phyloP scores from a whole-genome alignment of 2,329 filamentous ascomycete genomes.

The Tolypocladium album region DNA sequence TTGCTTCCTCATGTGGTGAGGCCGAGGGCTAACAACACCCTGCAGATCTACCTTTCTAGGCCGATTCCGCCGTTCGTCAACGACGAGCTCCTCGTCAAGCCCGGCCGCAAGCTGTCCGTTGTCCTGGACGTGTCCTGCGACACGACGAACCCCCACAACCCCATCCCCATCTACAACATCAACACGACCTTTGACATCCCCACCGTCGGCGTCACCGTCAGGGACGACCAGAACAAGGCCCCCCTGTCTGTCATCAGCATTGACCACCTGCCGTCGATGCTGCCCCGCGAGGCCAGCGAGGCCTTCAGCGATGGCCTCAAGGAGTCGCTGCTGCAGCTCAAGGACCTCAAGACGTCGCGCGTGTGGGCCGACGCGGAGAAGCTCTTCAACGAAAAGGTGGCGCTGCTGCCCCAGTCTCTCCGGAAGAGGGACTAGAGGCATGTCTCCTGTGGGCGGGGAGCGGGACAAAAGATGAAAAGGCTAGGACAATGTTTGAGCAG shows the following conservation, averaged over 20 bases:
- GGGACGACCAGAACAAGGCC: slow-evolving; percentile 37
- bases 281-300: slow-evolving; percentile 80
- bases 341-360: slow-evolving; percentile 58
- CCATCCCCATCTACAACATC: slow-evolving; percentile 69
- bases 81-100: slow-evolving; percentile 48
- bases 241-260: slow-evolving; percentile 75
- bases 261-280: slow-evolving; percentile 72
- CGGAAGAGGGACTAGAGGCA: not conserved
- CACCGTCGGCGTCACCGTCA: slow-evolving; percentile 63
- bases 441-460: not conserved
- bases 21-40: no score
- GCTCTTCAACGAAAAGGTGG: slow-evolving; percentile 74
- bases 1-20: no score
- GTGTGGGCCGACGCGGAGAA: slow-evolving; percentile 85
- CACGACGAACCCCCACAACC: slow-evolving; percentile 61
- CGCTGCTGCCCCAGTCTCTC: slow-evolving; percentile 43
- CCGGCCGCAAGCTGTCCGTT: slow-evolving; percentile 64
- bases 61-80: slow-evolving; percentile 62
- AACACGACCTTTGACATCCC: slow-evolving; percentile 83
- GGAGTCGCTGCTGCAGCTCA: slow-evolving; percentile 66
- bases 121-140: slow-evolving; percentile 73
- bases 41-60: slow-evolving; percentile 7
- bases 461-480: not conserved
- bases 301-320: slow-evolving; percentile 71
- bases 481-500: not conserved